Evolutionary conservation across 495 filamentous ascomycete genomes (phyloP).

Genomic region (Neurospora sublineolata): DNA sequence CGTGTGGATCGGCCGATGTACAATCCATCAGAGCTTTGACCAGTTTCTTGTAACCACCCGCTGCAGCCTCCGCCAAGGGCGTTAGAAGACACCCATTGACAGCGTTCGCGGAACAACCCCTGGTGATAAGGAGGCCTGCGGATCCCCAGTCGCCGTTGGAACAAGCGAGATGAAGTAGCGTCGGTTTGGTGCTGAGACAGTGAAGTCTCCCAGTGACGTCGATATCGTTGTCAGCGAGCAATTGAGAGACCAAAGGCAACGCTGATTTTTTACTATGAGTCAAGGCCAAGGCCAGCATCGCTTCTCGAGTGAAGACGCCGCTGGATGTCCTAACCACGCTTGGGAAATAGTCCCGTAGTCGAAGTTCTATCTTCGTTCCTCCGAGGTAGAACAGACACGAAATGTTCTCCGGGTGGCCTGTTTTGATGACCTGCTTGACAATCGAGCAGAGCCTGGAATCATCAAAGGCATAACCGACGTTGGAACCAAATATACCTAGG

Average conservation of each 20-base stretch:
- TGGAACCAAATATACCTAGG: not conserved
- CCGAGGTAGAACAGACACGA: not conserved
- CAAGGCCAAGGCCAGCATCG: not conserved
- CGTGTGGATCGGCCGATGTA: constrained; percentile 1
- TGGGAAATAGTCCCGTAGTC: not conserved
- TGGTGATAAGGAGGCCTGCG: not conserved
- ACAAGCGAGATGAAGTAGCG: constrained; percentile 2
- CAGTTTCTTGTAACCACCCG: not conserved
- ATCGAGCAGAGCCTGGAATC: not conserved
- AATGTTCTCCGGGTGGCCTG: not conserved
- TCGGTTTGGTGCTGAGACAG: constrained; percentile 1
- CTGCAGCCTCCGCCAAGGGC: not conserved
- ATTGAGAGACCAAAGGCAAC: not conserved
- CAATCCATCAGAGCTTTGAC: not conserved
- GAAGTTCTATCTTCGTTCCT: not conserved
- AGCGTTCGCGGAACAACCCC: not conserved
- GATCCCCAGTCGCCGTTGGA: not conserved
- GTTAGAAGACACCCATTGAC: not conserved
- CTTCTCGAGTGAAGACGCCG: not conserved
- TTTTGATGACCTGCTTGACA: not conserved
- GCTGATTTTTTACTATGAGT: not conserved
- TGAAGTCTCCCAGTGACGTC: not conserved
- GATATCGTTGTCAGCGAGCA: not conserved
- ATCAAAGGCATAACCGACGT: not conserved
- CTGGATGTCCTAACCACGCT: not conserved